These are phyloP conservation scores for Tuber borchii DNA, from an alignment of 495 filamentous ascomycete genomes.

Conservation along the genomic window DNA sequence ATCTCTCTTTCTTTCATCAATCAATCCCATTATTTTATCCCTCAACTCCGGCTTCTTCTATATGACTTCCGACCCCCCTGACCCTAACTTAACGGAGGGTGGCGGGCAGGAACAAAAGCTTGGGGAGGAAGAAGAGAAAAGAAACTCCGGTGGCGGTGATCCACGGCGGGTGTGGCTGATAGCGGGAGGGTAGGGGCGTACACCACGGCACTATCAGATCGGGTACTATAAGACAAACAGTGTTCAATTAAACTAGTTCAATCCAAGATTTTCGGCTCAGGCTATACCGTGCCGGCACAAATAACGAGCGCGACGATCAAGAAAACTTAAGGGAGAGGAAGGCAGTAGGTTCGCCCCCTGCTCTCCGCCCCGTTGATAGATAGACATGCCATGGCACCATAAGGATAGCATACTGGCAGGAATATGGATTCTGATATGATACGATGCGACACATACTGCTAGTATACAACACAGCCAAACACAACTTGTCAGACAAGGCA, in stretches of 20 bases:
- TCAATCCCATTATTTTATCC: too few species aligned
- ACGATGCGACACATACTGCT: background rate
- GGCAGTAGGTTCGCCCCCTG: background rate
- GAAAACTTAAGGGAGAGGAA: background rate
- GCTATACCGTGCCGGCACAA: background rate
- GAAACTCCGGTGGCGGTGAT: background rate
- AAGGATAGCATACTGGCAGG: background rate
- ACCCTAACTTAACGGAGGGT: background rate
- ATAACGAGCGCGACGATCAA: background rate
- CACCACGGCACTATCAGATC: background rate
- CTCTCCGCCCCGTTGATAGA: background rate
- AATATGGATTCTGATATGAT: background rate
- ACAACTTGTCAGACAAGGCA: background rate
- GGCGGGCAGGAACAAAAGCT: background rate
- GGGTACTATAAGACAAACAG: background rate
- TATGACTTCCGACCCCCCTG: background rate
- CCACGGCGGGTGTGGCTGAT: background rate
- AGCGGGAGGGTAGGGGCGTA: too few species aligned
- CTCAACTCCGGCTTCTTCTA: too few species aligned
- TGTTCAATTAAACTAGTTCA: background rate
- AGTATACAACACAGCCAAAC: background rate
- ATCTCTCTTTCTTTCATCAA: too few species aligned
- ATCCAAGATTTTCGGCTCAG: background rate
- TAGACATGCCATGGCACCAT: background rate
- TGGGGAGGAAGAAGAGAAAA: background rate